A percentile compares a stretch with the other conserved stretches of the same genome.
These are phyloP conservation scores for Ustilago nuda DNA, from an alignment of 1,284 basidiomycete species.

Conservation along the genomic window DNA sequence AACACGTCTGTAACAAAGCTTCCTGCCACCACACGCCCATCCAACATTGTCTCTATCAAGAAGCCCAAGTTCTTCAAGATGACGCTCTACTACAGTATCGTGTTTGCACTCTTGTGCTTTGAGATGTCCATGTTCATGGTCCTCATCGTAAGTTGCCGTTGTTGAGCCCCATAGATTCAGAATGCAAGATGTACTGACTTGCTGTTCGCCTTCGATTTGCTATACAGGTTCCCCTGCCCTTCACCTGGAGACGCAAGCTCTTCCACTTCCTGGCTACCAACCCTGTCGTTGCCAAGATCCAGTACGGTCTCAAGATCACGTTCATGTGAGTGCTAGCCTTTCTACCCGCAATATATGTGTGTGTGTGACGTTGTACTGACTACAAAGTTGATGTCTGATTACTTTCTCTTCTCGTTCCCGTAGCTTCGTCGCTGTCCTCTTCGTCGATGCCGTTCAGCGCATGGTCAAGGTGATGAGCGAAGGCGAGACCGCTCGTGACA, in stretches of 20 bases:
- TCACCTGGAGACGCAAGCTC: conserved; percentile 77
- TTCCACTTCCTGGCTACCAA: conserved; percentile 78
- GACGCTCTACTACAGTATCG: conserved; percentile 68
- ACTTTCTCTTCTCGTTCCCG: background rate
- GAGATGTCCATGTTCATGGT: conserved; percentile 68
- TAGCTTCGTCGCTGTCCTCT: conserved; percentile 84
- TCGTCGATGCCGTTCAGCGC: conserved; percentile 89
- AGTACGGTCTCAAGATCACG: conserved; percentile 83
- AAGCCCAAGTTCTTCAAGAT: conserved; percentile 34
- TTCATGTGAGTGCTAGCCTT: conserved; percentile 78
- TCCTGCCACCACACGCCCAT: background rate
- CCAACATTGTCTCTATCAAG: background rate
- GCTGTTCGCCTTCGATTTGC: background rate
- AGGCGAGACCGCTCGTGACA: conserved; percentile 78
- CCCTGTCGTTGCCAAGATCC: conserved; percentile 71
- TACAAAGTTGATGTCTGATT: background rate
- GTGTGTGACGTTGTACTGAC: background rate
- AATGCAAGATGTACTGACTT: background rate
- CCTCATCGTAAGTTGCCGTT: conserved; percentile 54
- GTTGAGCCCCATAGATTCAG: background rate
- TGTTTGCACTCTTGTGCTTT: conserved; percentile 65
- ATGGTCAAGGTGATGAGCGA: conserved; percentile 88
- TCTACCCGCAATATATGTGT: too few species aligned
- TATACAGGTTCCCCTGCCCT: conserved; percentile 76
- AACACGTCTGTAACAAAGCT: background rate